phyloP scores from a whole-genome alignment of 2,329 filamentous ascomycete genomes.

The Paracoccidioides lutzii region DNA sequence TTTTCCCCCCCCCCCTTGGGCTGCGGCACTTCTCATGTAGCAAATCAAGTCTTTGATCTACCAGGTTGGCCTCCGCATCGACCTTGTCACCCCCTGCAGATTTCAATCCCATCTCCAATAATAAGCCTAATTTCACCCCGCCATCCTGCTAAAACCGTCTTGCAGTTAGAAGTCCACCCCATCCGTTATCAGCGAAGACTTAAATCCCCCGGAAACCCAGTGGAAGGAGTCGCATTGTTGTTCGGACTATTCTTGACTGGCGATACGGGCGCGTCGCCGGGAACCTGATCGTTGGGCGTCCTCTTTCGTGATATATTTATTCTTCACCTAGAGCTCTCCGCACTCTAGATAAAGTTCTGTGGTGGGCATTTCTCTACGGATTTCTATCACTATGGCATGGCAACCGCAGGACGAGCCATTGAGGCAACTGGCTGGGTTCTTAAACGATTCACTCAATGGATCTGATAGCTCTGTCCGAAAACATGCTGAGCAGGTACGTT shows the following conservation, averaged over 20 bases:
- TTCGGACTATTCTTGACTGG: neutral
- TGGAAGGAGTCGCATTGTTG: neutral
- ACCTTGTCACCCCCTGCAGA: neutral
- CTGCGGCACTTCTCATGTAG: neutral
- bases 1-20: neutral
- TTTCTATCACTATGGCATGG: conserved; percentile 60
- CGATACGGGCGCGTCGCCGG: neutral
- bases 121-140: neutral
- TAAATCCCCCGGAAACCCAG: neutral
- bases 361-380: neutral
- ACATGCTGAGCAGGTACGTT: conserved; percentile 70
- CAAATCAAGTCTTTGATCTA: neutral
- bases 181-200: neutral
- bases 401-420: conserved; percentile 79
- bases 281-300: neutral
- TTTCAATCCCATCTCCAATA: neutral
- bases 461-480: conserved; percentile 70
- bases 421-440: conserved; percentile 73
- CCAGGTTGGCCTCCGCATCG: neutral
- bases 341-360: neutral
- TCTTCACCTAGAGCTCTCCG: neutral
- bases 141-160: neutral
- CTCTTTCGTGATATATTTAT: neutral
- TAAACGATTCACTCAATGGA: conserved; percentile 83
- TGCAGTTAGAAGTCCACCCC: neutral